Evolutionary conservation across 2,329 filamentous ascomycete genomes (phyloP), one percentile per base, ranked within the genome.

Genomic region (Cytospora piceae): DNA sequence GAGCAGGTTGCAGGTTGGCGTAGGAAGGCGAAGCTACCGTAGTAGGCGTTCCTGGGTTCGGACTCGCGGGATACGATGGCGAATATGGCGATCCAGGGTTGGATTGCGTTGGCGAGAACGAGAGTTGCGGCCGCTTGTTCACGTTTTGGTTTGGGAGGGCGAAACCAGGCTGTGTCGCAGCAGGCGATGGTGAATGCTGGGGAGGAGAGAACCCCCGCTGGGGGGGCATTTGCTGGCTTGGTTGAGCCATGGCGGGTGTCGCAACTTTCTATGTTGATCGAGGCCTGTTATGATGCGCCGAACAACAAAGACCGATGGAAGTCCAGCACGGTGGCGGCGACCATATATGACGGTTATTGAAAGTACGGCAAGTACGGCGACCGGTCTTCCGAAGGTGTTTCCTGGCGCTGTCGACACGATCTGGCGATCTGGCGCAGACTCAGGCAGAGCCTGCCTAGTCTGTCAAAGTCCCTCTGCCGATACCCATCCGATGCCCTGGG

Each of bases 181-280:
- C 84, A 54, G 89, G 87, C 29, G 89, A 89, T 29, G 87, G 83
- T 42, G 84, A 83, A 58, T 83, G 83, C 65, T 86, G 88, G 34
- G 85, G 83, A 70, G 87, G 87, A 68, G 88, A 89, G 76, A 86
- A 91, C 62, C 82, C 79, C 70, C 83, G 82, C 64, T 39, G n/a
- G 11, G 83, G 81, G 60, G 83, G 79, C 70, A 76, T 75, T 76
- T 77, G 76, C 62, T 70, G 73, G 71, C 60, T 73, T 71, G 66
- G 74, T 49, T 69, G 68, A 49, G 67, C 60, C 68, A 68, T 69
- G 63, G 32, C 53, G 61, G 55, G 24, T 24, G 57, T 32, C 20
- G 37, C 27, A 34, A 34, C 15, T 46, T 29, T 20, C 11, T 49
- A 12, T 49, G n/a, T 22, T 49, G 3, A 1, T 22, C 7, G 46